Evolutionary conservation across 2,329 filamentous ascomycete species (phyloP).

Genomic region (Mariannaea elegans): DNA sequence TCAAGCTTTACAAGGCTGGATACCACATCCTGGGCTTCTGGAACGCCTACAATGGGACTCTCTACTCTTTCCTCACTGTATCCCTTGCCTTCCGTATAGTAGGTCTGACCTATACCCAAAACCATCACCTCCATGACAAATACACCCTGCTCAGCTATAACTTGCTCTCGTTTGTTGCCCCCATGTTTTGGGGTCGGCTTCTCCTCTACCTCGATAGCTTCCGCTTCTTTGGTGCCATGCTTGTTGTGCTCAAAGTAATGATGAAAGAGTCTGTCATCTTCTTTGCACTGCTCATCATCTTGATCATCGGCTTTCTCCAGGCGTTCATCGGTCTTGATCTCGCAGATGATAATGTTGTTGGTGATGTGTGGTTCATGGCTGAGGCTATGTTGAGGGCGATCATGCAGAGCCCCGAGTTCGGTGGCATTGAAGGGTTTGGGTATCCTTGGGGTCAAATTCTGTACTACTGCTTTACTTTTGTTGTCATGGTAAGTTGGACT

Average conservation of each 20-base stretch:
- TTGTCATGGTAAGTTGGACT: constrained; percentile 78
- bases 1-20: constrained; percentile 95
- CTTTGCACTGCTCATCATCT: constrained; percentile 87
- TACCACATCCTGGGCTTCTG: constrained; percentile 93
- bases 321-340: constrained; percentile 93
- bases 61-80: constrained; percentile 81
- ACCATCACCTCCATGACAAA: constrained; percentile 56
- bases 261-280: constrained; percentile 96
- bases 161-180: constrained; percentile 90
- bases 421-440: constrained; percentile 86
- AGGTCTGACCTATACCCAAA: constrained; percentile 71
- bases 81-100: constrained; percentile 84
- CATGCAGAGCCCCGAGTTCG: constrained; percentile 91
- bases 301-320: constrained; percentile 89
- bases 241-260: constrained; percentile 95
- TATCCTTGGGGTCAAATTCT: constrained; percentile 93
- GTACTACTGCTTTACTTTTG: constrained; percentile 97
- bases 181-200: constrained; percentile 96
- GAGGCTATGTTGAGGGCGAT: constrained; percentile 89
- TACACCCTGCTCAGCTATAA: constrained; percentile 91
- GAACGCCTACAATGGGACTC: constrained; percentile 90
- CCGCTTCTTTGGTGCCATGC: constrained; percentile 97
- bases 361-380: constrained; percentile 77
- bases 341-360: constrained; percentile 74
- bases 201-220: constrained; percentile 92